These are phyloP conservation scores for Nakaseomyces bracarensis DNA, from an alignment of 1,139 yeast species.

Conservation along the genomic window DNA sequence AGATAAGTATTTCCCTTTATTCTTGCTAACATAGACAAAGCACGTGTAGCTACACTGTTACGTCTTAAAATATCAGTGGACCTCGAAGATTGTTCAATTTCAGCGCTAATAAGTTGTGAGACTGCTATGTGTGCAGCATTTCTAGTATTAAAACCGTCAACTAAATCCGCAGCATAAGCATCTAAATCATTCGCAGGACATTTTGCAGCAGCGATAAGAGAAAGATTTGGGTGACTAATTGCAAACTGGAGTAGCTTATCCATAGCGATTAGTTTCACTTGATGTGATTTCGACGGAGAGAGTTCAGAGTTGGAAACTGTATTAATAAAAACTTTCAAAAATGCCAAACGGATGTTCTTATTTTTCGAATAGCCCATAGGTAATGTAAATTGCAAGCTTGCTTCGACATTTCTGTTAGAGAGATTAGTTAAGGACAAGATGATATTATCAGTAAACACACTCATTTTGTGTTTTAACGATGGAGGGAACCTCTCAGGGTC, in stretches of 20 bases:
- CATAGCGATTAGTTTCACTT: constrained; percentile 31
- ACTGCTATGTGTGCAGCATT: constrained; percentile 50
- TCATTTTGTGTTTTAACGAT: constrained; percentile 44
- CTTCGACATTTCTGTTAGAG: constrained; percentile 63
- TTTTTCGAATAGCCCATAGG: constrained; percentile 74
- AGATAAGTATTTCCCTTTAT: constrained; percentile 57
- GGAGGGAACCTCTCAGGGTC: constrained; percentile 32
- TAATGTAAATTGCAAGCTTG: constrained; percentile 68
- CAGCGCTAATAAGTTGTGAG: constrained; percentile 49
- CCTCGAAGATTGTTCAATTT: constrained; percentile 50
- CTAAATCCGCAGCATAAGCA: constrained; percentile 61
- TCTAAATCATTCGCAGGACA: constrained; percentile 67
- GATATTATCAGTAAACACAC: constrained; percentile 55
- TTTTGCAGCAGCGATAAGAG: constrained; percentile 35
- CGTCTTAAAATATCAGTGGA: constrained; percentile 70
- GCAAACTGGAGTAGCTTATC: constrained; percentile 21
- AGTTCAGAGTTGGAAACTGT: constrained; percentile 42
- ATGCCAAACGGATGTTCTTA: constrained; percentile 56
- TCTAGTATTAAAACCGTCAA: constrained; percentile 51
- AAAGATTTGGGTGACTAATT: constrained; percentile 29
- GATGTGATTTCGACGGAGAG: constrained; percentile 21
- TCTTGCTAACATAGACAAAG: constrained; percentile 64
- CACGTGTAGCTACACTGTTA: constrained; percentile 74
- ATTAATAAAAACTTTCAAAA: constrained; percentile 67
- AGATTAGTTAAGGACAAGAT: constrained; percentile 60